These are phyloP conservation scores for Cronartium quercuum DNA, from an alignment of 1,284 basidiomycete species.

Conservation along the genomic window DNA sequence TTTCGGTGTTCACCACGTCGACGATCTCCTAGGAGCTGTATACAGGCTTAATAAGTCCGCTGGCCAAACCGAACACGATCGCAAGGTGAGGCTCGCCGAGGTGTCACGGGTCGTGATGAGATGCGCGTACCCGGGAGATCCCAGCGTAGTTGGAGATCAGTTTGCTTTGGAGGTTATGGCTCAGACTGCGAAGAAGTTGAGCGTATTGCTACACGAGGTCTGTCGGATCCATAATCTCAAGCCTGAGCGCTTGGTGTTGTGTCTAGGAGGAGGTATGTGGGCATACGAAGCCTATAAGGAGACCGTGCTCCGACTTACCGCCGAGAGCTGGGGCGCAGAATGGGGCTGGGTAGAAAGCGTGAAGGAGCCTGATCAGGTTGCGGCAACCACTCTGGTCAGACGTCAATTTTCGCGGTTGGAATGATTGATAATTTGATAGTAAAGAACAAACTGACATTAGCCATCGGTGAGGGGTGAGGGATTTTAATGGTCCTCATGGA, in stretches of 20 bases:
- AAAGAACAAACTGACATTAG: no score
- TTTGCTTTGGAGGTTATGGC: slow-evolving; percentile 6
- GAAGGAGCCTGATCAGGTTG: slow-evolving; percentile 23
- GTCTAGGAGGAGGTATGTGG: slow-evolving; percentile 34
- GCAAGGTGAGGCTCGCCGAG: slow-evolving; percentile 11
- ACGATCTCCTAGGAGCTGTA: slow-evolving; percentile 5
- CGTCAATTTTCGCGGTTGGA: no score
- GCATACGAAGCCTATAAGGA: background rate
- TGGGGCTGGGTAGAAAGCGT: slow-evolving; percentile 33
- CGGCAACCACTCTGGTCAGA: background rate
- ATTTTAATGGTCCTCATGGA: no score
- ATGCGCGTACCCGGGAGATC: background rate
- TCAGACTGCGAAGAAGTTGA: background rate
- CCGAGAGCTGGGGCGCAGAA: background rate
- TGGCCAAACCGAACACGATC: slow-evolving; percentile 13
- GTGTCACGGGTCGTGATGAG: slow-evolving; percentile 8
- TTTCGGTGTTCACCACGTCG: background rate
- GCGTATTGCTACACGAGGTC: background rate
- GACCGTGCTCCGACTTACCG: background rate
- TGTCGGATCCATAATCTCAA: background rate
- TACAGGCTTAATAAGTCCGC: background rate
- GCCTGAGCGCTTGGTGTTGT: background rate
- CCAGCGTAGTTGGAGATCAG: background rate
- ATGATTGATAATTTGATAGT: no score
- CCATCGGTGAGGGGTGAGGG: no score